Evolutionary conservation across 2,329 filamentous ascomycete species (phyloP).

Genomic region (Colletotrichum incanum): DNA sequence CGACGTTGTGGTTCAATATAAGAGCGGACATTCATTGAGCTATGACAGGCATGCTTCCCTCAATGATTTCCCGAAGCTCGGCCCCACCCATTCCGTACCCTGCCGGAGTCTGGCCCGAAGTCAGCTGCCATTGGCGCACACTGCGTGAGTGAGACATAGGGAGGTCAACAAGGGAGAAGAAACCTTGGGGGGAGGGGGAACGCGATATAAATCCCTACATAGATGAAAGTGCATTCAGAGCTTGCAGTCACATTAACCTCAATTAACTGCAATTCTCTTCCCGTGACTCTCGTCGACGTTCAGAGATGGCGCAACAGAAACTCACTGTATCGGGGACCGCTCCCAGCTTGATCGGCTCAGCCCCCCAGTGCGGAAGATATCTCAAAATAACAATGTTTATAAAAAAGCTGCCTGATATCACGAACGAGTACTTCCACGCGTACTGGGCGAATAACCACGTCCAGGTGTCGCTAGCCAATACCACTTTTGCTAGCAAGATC

Average conservation of each 20-base stretch:
- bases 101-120: not conserved
- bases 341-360: constrained; percentile 20
- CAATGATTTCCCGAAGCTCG: not conserved
- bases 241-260: not conserved
- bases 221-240: not conserved
- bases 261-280: not conserved
- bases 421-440: constrained; percentile 50
- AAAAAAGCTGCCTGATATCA: constrained; percentile 49
- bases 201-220: not conserved
- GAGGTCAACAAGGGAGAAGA: constrained; percentile 4
- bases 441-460: constrained; percentile 50
- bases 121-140: not conserved
- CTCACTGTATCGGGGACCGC: not conserved
- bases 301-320: not conserved
- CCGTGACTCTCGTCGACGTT: not conserved
- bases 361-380: constrained; percentile 40
- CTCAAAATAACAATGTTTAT: constrained; percentile 48
- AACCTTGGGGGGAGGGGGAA: not conserved
- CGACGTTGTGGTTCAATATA: not conserved
- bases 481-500: constrained; percentile 45
- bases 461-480: constrained; percentile 46
- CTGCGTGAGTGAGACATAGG: not conserved
- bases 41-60: not conserved
- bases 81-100: not conserved
- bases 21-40: not conserved